Percentiles rank a stretch among this genome's conserved stretches.
phyloP scores from a whole-genome alignment of 2,329 filamentous ascomycete species.

The Magnaporthiopsis rhizophila region DNA sequence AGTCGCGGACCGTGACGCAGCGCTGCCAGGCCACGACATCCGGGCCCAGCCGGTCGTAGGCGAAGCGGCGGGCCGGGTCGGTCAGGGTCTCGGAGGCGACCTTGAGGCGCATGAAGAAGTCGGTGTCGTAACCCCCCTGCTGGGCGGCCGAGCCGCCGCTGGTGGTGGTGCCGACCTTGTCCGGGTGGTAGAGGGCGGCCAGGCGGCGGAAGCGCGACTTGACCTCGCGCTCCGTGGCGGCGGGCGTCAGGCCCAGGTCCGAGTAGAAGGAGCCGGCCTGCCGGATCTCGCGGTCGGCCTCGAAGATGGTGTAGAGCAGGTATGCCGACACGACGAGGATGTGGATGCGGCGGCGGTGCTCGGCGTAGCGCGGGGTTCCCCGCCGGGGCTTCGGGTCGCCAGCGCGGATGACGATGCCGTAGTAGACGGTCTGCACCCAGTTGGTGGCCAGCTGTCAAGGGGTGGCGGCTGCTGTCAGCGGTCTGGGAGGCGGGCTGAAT shows the following conservation, averaged over 20 bases:
- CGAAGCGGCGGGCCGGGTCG: constrained; percentile 71
- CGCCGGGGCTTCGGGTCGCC: constrained; percentile 72
- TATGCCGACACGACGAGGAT: constrained; percentile 76
- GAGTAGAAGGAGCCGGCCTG: constrained; percentile 69
- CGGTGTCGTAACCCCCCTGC: constrained; percentile 22
- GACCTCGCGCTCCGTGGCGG: constrained; percentile 65
- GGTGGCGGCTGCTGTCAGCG: background rate
- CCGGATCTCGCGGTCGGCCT: constrained; percentile 76
- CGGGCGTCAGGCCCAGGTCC: constrained; percentile 61
- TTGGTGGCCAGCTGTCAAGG: constrained; percentile 62
- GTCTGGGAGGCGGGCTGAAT: background rate
- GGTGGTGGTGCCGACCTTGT: constrained; percentile 55
- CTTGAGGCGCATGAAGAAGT: constrained; percentile 75
- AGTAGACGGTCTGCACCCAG: constrained; percentile 74
- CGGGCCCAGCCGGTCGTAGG: constrained; percentile 83
- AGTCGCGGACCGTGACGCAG: constrained; percentile 65
- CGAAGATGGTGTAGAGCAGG: constrained; percentile 86
- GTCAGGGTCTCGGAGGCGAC: constrained; percentile 72
- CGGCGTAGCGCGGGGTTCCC: constrained; percentile 58
- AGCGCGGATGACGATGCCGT: constrained; percentile 80
- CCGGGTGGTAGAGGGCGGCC: constrained; percentile 67
- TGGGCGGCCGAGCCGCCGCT: constrained; percentile 21
- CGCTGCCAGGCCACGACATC: constrained; percentile 58
- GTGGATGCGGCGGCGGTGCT: constrained; percentile 75
- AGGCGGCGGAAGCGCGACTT: constrained; percentile 80